Conservation (phyloP, 2,329 filamentous ascomycete species). For the Phialemonium atrogriseum region DNA sequence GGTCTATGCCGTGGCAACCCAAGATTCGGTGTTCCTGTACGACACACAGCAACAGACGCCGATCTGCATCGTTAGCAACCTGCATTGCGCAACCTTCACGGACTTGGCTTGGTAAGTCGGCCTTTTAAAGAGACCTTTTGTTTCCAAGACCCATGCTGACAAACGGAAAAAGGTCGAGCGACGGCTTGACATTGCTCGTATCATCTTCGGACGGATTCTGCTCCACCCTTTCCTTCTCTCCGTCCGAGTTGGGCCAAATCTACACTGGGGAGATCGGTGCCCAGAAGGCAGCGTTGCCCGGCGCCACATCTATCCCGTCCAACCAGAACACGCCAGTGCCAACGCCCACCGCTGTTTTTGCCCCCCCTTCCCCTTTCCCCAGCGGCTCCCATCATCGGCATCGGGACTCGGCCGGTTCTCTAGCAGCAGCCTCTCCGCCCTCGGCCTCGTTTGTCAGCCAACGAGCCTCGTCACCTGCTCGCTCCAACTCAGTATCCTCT, state of each 20-base stretch:
- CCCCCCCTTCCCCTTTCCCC: slow-evolving; percentile 51
- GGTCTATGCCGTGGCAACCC: slow-evolving; percentile 93
- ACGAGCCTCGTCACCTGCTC: slow-evolving; percentile 68
- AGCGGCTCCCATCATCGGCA: slow-evolving; percentile 42
- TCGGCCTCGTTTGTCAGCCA: slow-evolving; percentile 47
- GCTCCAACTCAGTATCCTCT: slow-evolving; percentile 81
- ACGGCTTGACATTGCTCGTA: slow-evolving; percentile 62
- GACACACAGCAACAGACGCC: slow-evolving; percentile 96
- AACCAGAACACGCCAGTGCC: slow-evolving; percentile 61
- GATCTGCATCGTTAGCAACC: slow-evolving; percentile 87
- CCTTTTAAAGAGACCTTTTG: neutral
- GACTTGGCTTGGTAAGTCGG: slow-evolving; percentile 79
- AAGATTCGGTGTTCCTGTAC: slow-evolving; percentile 90
- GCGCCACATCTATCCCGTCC: slow-evolving; percentile 36
- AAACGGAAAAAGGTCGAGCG: slow-evolving; percentile 32
- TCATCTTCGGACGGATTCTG: slow-evolving; percentile 99
- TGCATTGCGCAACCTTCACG: slow-evolving; percentile 96
- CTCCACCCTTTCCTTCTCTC: slow-evolving; percentile 75
- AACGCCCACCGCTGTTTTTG: slow-evolving; percentile 58
- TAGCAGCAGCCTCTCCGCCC: slow-evolving; percentile 51
- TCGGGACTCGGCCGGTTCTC: slow-evolving; percentile 49
- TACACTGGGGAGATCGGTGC: slow-evolving; percentile 63
- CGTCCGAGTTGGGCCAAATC: slow-evolving; percentile 75
- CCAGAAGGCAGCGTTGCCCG: slow-evolving; percentile 33
- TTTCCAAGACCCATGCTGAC: slow-evolving; percentile 17